Evolutionary conservation across 257 asterid genomes (phyloP), one percentile per base, ranked within the genome.

Genomic region (Plantago major): DNA sequence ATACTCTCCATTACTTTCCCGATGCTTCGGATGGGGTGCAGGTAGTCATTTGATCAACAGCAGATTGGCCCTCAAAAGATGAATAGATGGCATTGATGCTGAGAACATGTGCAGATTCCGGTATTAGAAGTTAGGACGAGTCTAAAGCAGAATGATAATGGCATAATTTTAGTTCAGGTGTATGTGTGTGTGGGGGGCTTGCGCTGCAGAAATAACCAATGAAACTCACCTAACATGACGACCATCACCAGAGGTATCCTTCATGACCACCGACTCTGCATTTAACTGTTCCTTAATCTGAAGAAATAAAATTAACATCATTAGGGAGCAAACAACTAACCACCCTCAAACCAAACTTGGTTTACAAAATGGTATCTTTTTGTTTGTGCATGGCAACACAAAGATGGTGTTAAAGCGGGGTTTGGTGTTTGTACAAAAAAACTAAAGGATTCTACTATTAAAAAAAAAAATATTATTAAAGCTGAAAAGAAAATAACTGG

Each of bases 11-110:
- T 72, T 69, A 76, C 67, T 77, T 75, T 59, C 59, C 77, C 3
- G 67, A 54, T 58, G 84, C 95, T 80, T 89, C 97, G 3, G 82
- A 55, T 0, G 98, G 99, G 46, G 99, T 93, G 70, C 73, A 67
- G 11, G 99, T 89, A 46, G 88, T 85, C 97, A 93, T 93, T 73
- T 87, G 91, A 73, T 93, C 99, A 26, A 93, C 99, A 13, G 92
- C 85, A 45, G 96, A 81, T 76, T 89, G 76, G 53, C 99, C 99
- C 85, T 93, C 99, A 53, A 93, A 93, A 43, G 87, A 73, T 33
- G 95, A 62, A 58, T 95, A 75, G 51, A 93, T 67, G 10, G 89
- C 99, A 14, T 89, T 84, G 38, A 89, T 93, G 82, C 99, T 89
- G 87, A 80, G 73, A 68, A 67, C 28, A 54, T 52, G 19, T 37